Conservation (phyloP, 2,329 filamentous ascomycete genomes). For the Bertia moriformis region DNA sequence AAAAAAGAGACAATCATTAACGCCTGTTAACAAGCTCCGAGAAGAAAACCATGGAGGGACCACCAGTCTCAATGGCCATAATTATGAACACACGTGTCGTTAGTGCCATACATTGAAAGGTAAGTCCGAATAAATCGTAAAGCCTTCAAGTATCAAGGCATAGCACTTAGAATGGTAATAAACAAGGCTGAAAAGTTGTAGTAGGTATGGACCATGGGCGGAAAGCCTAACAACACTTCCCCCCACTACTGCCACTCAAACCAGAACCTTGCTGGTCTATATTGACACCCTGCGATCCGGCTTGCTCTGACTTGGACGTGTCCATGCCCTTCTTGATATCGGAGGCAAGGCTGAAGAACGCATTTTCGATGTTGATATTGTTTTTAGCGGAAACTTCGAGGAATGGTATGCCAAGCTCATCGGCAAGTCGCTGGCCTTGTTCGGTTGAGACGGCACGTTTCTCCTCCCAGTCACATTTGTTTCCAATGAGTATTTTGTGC, state of each 20-base stretch:
- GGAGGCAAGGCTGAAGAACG: constrained; percentile 84
- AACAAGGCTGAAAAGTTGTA: too few relatives aligned
- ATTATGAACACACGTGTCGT: too few relatives aligned
- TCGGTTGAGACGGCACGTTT: constrained; percentile 90
- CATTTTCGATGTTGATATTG: constrained; percentile 99
- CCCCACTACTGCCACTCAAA: neutral
- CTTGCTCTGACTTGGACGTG: constrained; percentile 5
- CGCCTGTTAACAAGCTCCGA: too few relatives aligned
- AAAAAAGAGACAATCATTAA: too few relatives aligned
- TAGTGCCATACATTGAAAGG: too few relatives aligned
- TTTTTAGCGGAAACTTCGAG: constrained; percentile 97
- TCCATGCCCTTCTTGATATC: constrained; percentile 99
- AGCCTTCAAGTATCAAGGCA: too few relatives aligned
- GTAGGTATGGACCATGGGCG: too few relatives aligned
- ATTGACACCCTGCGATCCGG: constrained; percentile 1
- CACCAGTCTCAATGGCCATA: too few relatives aligned
- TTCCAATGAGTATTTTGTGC: constrained; percentile 98
- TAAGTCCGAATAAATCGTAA: too few relatives aligned
- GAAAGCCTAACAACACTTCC: neutral
- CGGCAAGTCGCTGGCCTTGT: constrained; percentile 79
- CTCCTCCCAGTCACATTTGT: constrained; percentile 99
- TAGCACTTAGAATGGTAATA: too few relatives aligned
- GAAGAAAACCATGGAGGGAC: too few relatives aligned
- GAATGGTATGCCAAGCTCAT: constrained; percentile 94
- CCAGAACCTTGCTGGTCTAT: neutral